Evolutionary conservation across 164 flowering plant genomes (phyloP).

Genomic region (Nymphaea colorata): DNA sequence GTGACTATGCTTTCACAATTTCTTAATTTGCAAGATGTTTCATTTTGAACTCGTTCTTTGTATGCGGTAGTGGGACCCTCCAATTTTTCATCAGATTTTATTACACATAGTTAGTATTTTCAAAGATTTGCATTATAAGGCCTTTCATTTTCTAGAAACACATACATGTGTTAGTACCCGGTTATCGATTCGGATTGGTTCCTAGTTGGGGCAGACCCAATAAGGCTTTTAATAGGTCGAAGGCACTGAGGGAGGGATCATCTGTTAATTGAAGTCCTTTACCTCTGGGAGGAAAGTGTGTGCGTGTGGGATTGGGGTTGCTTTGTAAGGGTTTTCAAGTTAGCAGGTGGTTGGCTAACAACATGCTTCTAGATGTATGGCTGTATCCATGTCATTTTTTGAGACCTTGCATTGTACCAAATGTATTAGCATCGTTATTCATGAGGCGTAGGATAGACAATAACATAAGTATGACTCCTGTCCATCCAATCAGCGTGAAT

Average conservation of each 20-base stretch:
- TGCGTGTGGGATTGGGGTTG: not conserved
- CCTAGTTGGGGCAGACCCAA: not conserved
- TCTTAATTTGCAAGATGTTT: not conserved
- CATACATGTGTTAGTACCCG: not conserved
- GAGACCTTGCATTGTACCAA: no score
- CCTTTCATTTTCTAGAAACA: not conserved
- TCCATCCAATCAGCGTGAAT: no score
- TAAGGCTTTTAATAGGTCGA: no score
- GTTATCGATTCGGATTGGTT: not conserved
- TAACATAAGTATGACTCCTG: no score
- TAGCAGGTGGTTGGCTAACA: no score
- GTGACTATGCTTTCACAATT: not conserved
- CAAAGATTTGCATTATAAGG: not conserved
- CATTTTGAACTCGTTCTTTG: not conserved
- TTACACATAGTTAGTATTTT: not conserved
- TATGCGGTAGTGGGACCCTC: not conserved
- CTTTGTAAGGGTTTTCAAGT: no score
- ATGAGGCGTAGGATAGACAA: no score
- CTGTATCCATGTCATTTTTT: no score
- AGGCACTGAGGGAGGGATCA: not conserved
- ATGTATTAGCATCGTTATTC: no score
- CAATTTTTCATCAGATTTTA: not conserved
- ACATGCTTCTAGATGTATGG: no score
- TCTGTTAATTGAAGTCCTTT: not conserved
- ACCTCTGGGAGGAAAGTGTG: not conserved